A percentile compares a stretch with the other conserved stretches of the same genome.
These are phyloP conservation scores for Lipomyces spencermartinsiae DNA, from an alignment of 805 yeast genomes.

Conservation along the genomic window DNA sequence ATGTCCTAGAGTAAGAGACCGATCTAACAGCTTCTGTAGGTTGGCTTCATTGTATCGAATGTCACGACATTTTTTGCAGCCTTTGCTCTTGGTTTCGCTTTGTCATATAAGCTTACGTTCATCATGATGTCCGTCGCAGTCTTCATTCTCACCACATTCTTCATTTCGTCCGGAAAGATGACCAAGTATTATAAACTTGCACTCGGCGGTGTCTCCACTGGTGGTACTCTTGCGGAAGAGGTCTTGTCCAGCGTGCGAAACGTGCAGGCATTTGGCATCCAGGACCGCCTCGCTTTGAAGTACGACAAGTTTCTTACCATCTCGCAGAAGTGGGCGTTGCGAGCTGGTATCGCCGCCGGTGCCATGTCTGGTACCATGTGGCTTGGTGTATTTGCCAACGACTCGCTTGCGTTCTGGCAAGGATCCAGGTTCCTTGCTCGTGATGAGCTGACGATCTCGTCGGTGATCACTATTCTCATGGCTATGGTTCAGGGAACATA, in stretches of 20 bases:
- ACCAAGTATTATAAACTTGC: slow-evolving; percentile 35
- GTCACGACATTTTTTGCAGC: slow-evolving; percentile 52
- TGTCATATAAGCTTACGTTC: slow-evolving; percentile 49
- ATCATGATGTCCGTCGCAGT: slow-evolving; percentile 48
- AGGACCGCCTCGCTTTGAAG: slow-evolving; percentile 46
- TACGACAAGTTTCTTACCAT: slow-evolving; percentile 45
- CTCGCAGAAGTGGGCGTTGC: slow-evolving; percentile 40
- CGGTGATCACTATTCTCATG: slow-evolving; percentile 46
- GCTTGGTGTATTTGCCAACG: slow-evolving; percentile 48
- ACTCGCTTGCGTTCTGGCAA: slow-evolving; percentile 53
- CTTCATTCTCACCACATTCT: slow-evolving; percentile 45
- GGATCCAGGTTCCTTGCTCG: slow-evolving; percentile 51
- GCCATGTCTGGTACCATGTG: slow-evolving; percentile 50
- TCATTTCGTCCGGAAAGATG: slow-evolving; percentile 45
- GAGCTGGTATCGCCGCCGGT: slow-evolving; percentile 38
- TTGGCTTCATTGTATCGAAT: slow-evolving; percentile 47
- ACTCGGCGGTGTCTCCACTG: slow-evolving; percentile 34
- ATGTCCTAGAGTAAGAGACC: background rate
- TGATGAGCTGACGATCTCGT: slow-evolving; percentile 48
- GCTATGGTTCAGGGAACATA: slow-evolving; percentile 38
- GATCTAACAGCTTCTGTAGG: slow-evolving; percentile 1
- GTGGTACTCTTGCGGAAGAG: slow-evolving; percentile 51
- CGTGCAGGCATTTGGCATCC: slow-evolving; percentile 53
- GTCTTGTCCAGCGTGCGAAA: slow-evolving; percentile 50
- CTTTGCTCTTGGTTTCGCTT: slow-evolving; percentile 48